Percentiles rank a stretch among this genome's conserved stretches.
These are phyloP conservation scores for Geotrichum citri-aurantii DNA, from an alignment of 1,139 yeast species.

Conservation along the genomic window DNA sequence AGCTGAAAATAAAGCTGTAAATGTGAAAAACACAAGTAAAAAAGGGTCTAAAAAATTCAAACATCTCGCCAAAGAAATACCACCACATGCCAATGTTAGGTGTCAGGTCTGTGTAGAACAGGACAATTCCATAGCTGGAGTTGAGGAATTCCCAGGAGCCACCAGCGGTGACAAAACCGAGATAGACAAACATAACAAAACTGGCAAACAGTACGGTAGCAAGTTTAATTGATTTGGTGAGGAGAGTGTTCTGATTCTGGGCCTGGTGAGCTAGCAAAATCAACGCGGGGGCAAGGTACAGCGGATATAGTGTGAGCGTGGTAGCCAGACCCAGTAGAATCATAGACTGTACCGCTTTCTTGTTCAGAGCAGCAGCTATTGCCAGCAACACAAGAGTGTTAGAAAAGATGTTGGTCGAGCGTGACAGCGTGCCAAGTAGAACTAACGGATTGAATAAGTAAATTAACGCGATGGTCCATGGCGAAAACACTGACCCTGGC, in stretches of 20 bases:
- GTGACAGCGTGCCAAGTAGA: constrained; percentile 60
- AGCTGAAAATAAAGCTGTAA: constrained; percentile 58
- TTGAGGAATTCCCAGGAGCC: constrained; percentile 50
- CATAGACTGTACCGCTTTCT: constrained; percentile 44
- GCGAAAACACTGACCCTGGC: constrained; percentile 19
- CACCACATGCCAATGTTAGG: constrained; percentile 97
- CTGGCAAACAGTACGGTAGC: constrained; percentile 22
- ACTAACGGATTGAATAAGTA: constrained; percentile 79
- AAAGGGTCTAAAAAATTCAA: constrained; percentile 79
- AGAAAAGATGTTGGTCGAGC: constrained; percentile 59
- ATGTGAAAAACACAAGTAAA: constrained; percentile 80
- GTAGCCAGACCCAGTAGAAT: constrained; percentile 56
- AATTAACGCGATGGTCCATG: constrained; percentile 41
- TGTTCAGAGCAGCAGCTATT: constrained; percentile 42
- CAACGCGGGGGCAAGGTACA: constrained; percentile 36
- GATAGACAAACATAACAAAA: constrained; percentile 36
- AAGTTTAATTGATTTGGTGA: constrained; percentile 20
- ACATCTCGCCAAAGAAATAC: constrained; percentile 95
- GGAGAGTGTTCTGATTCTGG: constrained; percentile 6
- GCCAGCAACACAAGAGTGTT: constrained; percentile 52
- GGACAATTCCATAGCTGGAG: constrained; percentile 56
- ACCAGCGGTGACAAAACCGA: constrained; percentile 41
- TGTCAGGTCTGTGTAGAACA: constrained; percentile 60
- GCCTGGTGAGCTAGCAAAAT: constrained; percentile 15
- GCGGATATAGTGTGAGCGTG: constrained; percentile 58